Conservation (phyloP, 2,329 filamentous ascomycete genomes). For the Lachnellula arida region DNA sequence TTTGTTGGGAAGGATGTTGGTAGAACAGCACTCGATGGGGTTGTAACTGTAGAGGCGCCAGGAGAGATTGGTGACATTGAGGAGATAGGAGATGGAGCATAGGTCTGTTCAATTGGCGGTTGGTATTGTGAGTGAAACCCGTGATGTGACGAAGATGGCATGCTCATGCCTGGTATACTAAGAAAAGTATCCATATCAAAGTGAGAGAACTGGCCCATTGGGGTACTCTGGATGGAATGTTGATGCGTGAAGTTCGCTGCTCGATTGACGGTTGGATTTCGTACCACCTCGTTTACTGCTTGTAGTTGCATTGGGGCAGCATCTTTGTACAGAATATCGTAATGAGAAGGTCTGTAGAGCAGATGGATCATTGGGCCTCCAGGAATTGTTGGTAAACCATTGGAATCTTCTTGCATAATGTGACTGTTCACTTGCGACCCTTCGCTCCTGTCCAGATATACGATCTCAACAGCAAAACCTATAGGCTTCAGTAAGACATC, state of each 20-base stretch:
- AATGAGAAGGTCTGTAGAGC: slow-evolving; percentile 74
- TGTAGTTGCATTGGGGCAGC: slow-evolving; percentile 20
- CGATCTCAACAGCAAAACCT: slow-evolving; percentile 76
- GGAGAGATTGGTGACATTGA: slow-evolving; percentile 29
- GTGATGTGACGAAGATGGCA: slow-evolving; percentile 20
- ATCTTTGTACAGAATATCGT: slow-evolving; percentile 83
- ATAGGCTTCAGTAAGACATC: slow-evolving; percentile 76
- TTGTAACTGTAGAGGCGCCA: slow-evolving; percentile 17
- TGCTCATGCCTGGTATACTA: slow-evolving; percentile 28
- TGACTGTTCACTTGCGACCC: slow-evolving; percentile 67
- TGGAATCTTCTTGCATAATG: slow-evolving; percentile 37
- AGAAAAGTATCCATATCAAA: slow-evolving; percentile 24
- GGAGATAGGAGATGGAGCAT: slow-evolving; percentile 24
- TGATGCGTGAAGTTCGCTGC: slow-evolving; percentile 44
- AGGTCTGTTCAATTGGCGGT: slow-evolving; percentile 23
- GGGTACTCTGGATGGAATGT: slow-evolving; percentile 39
- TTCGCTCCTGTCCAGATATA: slow-evolving; percentile 83
- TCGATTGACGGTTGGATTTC: slow-evolving; percentile 47
- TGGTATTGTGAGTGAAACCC: slow-evolving; percentile 23
- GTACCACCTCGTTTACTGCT: slow-evolving; percentile 18
- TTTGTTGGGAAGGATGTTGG: slow-evolving; percentile 19
- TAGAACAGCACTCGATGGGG: slow-evolving; percentile 18
- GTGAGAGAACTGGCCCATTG: slow-evolving; percentile 35
- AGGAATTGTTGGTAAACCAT: slow-evolving; percentile 32
- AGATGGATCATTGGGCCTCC: slow-evolving; percentile 50